Conservation (phyloP, 352 stramenopile species). For the Globisporangium polare region DNA sequence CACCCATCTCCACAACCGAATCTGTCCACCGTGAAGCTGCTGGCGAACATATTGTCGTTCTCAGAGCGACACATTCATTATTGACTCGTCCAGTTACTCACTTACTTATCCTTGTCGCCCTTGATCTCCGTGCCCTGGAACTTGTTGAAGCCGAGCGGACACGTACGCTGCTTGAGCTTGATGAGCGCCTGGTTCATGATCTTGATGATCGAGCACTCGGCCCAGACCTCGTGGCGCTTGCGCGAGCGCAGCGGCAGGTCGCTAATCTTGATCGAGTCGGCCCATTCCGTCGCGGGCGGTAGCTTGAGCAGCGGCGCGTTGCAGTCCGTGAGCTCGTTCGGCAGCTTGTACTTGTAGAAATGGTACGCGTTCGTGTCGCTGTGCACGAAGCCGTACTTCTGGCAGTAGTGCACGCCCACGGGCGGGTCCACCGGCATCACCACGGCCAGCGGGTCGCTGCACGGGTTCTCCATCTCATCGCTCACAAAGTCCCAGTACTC, state of each 20-base stretch:
- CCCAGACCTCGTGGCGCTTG: conserved; percentile 31
- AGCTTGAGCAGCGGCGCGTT: conserved; percentile 37
- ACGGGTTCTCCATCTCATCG: conserved; percentile 32
- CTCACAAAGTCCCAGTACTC: conserved; percentile 48
- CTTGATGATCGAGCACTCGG: conserved; percentile 29
- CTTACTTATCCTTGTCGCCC: not conserved
- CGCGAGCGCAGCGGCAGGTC: conserved; percentile 9
- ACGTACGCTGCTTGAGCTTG: conserved; percentile 41
- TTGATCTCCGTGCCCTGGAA: conserved; percentile 33
- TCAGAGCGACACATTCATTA: not conserved
- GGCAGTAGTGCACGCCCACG: conserved; percentile 50
- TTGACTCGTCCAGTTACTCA: no score
- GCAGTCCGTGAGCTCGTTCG: conserved; percentile 39
- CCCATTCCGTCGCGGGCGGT: conserved; percentile 38
- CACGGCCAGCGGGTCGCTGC: conserved; percentile 25
- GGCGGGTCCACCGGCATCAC: conserved; percentile 37
- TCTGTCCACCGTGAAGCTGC: not conserved
- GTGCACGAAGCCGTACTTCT: conserved; percentile 45
- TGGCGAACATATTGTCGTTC: not conserved
- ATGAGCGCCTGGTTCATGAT: conserved; percentile 44
- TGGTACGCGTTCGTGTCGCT: conserved; percentile 36
- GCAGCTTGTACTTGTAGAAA: conserved; percentile 60
- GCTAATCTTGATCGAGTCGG: conserved; percentile 14
- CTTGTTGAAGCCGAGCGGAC: conserved; percentile 41
- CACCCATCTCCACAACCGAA: not conserved